Evolutionary conservation across 768 basidiomycete species (phyloP).

Genomic region (Panellus pusillus): DNA sequence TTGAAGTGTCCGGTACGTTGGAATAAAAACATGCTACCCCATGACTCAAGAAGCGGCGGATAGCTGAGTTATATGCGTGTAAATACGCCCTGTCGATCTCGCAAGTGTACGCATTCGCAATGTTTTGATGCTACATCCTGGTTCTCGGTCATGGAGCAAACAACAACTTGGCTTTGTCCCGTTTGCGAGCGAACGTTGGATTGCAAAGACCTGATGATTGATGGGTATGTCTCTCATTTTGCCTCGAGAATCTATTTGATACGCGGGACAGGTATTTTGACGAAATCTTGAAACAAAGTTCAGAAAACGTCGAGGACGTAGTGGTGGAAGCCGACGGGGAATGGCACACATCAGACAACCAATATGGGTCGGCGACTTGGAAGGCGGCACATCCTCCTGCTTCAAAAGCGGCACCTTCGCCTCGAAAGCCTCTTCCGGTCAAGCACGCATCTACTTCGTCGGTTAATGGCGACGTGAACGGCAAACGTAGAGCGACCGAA

Average conservation of each 20-base stretch:
- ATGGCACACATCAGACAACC: constrained; percentile 93
- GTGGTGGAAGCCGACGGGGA: constrained; percentile 92
- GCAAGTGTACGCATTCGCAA: constrained; percentile 84
- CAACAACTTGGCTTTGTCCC: constrained; percentile 94
- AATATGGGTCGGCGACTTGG: constrained; percentile 77
- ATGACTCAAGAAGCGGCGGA: neutral
- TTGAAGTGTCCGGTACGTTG: constrained; percentile 87
- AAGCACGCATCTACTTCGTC: constrained; percentile 20
- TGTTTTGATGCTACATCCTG: constrained; percentile 96
- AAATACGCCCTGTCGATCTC: constrained; percentile 80
- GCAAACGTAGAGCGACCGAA: constrained; percentile 45
- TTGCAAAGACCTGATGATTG: constrained; percentile 82
- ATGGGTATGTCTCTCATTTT: constrained; percentile 61
- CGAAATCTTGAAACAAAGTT: constrained; percentile 73
- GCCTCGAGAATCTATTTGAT: constrained; percentile 2
- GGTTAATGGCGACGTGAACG: constrained; percentile 36
- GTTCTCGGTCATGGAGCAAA: constrained; percentile 95
- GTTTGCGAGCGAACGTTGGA: constrained; percentile 83
- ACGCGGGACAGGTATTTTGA: constrained; percentile 71
- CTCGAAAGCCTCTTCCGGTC: constrained; percentile 33
- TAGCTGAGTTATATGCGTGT: constrained; percentile 88
- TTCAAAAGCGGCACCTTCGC: constrained; percentile 27
- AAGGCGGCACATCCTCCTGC: constrained; percentile 50
- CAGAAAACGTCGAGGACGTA: constrained; percentile 86
- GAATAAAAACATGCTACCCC: neutral